phyloP scores from a whole-genome alignment of 306 rosid genomes.

The Comarum palustre region DNA sequence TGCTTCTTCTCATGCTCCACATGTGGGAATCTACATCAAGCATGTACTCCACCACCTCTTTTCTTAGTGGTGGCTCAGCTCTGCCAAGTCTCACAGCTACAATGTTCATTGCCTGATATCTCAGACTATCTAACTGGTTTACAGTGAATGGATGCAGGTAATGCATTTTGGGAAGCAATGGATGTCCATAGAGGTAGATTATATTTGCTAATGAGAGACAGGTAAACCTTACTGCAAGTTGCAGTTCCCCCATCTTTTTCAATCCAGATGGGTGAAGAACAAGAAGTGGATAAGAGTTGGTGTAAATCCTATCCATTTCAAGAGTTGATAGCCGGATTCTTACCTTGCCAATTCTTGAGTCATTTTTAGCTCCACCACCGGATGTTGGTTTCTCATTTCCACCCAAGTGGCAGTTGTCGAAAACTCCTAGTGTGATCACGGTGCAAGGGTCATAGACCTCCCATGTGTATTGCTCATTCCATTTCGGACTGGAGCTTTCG shows the following conservation, averaged over 20 bases:
- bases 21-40: constrained; percentile 83
- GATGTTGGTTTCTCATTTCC: constrained; percentile 36
- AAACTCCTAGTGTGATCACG: constrained; percentile 66
- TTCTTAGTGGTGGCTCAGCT: constrained; percentile 68
- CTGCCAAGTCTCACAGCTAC: constrained; percentile 69
- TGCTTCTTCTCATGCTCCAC: constrained; percentile 87
- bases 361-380: constrained; percentile 39
- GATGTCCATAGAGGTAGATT: constrained; percentile 71
- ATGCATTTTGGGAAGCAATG: constrained; percentile 76
- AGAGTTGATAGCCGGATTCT: constrained; percentile 76
- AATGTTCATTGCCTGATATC: constrained; percentile 71
- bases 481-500: constrained; percentile 51
- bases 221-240: constrained; percentile 66
- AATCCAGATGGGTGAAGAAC: constrained; percentile 56
- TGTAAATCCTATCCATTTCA: constrained; percentile 80
- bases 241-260: constrained; percentile 81
- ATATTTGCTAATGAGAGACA: constrained; percentile 66
- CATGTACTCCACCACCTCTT: constrained; percentile 88
- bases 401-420: constrained; percentile 71
- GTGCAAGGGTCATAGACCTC: constrained; percentile 71
- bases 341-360: constrained; percentile 68
- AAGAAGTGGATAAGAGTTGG: constrained; percentile 63
- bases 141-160: constrained; percentile 83
- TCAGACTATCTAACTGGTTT: constrained; percentile 64
- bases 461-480: constrained; percentile 73